Conservation (phyloP, 2,329 filamentous ascomycete species). For the Madurella fahalii region DNA sequence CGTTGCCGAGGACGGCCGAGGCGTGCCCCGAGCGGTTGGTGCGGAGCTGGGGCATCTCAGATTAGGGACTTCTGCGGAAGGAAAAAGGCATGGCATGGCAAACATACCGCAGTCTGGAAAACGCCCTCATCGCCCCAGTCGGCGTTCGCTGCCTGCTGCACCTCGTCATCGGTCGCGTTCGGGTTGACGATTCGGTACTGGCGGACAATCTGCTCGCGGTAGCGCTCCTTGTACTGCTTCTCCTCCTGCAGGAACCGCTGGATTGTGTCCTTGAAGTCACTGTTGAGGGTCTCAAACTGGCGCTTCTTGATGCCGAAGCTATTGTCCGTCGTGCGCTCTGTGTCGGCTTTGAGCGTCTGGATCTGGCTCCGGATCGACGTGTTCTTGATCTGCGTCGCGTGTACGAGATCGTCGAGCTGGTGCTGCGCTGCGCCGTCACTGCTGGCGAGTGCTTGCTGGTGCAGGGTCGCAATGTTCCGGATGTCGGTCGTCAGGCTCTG, state of each 20-base stretch:
- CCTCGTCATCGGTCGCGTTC: conserved; percentile 69
- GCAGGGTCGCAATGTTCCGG: conserved; percentile 62
- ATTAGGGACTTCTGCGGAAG: background rate
- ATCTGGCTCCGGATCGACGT: conserved; percentile 75
- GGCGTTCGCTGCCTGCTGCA: conserved; percentile 62
- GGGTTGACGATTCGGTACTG: conserved; percentile 82
- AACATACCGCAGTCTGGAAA: conserved; percentile 74
- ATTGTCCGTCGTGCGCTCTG: conserved; percentile 57
- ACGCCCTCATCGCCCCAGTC: conserved; percentile 77
- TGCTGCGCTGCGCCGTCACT: conserved; percentile 53
- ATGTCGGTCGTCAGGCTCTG: conserved; percentile 62
- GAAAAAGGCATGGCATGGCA: background rate
- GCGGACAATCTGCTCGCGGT: conserved; percentile 72
- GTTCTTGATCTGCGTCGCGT: conserved; percentile 68
- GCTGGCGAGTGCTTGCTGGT: conserved; percentile 67
- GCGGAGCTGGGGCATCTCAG: conserved; percentile 52
- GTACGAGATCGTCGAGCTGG: conserved; percentile 63
- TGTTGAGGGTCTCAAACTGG: conserved; percentile 66
- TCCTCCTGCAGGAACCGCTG: conserved; percentile 69
- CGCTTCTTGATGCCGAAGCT: conserved; percentile 63
- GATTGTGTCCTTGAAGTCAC: conserved; percentile 67
- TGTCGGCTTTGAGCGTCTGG: conserved; percentile 69
- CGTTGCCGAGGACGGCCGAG: conserved; percentile 68
- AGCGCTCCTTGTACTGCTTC: conserved; percentile 63
- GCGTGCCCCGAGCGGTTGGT: conserved; percentile 72